Conservation (phyloP, 2,329 filamentous ascomycete species). For the Claviceps maximensis region DNA sequence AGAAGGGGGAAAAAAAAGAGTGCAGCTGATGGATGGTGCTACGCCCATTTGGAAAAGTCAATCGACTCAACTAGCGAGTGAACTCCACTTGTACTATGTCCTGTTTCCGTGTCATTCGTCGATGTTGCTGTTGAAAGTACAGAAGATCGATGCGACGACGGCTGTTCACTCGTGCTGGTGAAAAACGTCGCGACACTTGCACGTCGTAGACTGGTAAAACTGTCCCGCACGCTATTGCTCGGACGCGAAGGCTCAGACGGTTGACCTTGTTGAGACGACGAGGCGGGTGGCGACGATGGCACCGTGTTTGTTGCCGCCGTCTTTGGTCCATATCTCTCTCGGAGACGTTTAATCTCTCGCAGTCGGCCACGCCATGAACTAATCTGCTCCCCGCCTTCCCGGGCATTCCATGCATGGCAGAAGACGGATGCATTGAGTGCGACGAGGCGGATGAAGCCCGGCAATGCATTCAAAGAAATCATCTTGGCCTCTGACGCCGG, state of each 20-base stretch:
- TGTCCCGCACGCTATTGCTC: slow-evolving; percentile 37
- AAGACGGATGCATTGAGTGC: slow-evolving; percentile 92
- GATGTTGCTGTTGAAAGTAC: slow-evolving; percentile 38
- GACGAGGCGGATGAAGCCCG: slow-evolving; percentile 74
- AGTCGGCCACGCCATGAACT: slow-evolving; percentile 84
- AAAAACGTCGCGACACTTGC: slow-evolving; percentile 56
- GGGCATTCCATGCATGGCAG: slow-evolving; percentile 73
- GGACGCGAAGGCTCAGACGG: slow-evolving; percentile 8
- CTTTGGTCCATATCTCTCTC: slow-evolving; percentile 50
- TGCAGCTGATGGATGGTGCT: not conserved
- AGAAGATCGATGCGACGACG: slow-evolving; percentile 47
- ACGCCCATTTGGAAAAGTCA: slow-evolving; percentile 27
- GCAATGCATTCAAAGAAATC: slow-evolving; percentile 68
- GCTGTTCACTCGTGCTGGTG: slow-evolving; percentile 41
- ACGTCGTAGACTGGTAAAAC: slow-evolving; percentile 45
- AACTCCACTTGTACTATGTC: slow-evolving; percentile 15
- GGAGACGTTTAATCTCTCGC: slow-evolving; percentile 68
- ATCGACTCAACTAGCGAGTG: slow-evolving; percentile 24
- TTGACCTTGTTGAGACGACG: slow-evolving; percentile 10
- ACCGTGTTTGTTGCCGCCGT: slow-evolving; percentile 10
- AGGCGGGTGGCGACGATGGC: slow-evolving; percentile 16
- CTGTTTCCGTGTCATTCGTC: slow-evolving; percentile 41
- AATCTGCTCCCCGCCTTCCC: slow-evolving; percentile 66
- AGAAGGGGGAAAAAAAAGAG: not conserved
- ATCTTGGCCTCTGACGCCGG: slow-evolving; percentile 83